Evolutionary conservation across 2,329 filamentous ascomycete genomes (phyloP).

Genomic region (Aulographum hederae): DNA sequence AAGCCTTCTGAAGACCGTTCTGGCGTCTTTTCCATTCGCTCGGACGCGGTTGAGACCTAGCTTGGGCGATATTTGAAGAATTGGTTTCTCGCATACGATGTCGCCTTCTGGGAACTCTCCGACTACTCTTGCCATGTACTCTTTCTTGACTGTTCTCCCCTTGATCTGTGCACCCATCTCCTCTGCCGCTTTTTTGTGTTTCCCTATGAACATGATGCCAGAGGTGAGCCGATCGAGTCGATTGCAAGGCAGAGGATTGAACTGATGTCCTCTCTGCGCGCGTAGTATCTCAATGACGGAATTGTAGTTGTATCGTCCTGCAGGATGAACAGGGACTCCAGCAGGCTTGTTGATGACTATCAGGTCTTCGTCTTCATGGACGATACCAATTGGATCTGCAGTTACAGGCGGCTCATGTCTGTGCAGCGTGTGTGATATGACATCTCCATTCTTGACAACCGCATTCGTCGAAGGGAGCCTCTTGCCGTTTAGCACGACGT

Average conservation of each 20-base stretch:
- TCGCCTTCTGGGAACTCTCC: slow-evolving; percentile 86
- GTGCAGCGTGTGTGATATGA: slow-evolving; percentile 85
- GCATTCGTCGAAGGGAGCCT: slow-evolving; percentile 45
- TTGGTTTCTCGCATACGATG: slow-evolving; percentile 80
- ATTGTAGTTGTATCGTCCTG: slow-evolving; percentile 91
- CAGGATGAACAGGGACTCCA: slow-evolving; percentile 86
- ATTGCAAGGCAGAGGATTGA: slow-evolving; percentile 60
- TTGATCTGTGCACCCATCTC: slow-evolving; percentile 59
- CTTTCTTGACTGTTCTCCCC: slow-evolving; percentile 71
- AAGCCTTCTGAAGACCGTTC: slow-evolving; percentile 77
- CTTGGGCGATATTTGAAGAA: slow-evolving; percentile 86
- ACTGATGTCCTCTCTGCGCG: slow-evolving; percentile 43
- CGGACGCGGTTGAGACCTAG: slow-evolving; percentile 87
- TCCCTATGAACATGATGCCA: slow-evolving; percentile 96
- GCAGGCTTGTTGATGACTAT: slow-evolving; percentile 96
- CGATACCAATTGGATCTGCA: slow-evolving; percentile 56
- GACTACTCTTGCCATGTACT: slow-evolving; percentile 82
- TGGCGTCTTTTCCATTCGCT: slow-evolving; percentile 76
- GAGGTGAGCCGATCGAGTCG: slow-evolving; percentile 86
- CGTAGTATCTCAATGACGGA: slow-evolving; percentile 87
- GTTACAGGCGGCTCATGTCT: slow-evolving; percentile 91
- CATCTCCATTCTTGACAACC: slow-evolving; percentile 69
- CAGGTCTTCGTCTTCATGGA: slow-evolving; percentile 84
- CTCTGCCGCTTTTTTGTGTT: slow-evolving; percentile 65
- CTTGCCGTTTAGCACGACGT: slow-evolving; percentile 65